phyloP scores from a whole-genome alignment of 1,284 basidiomycete genomes.

The Stereum hirsutum region DNA sequence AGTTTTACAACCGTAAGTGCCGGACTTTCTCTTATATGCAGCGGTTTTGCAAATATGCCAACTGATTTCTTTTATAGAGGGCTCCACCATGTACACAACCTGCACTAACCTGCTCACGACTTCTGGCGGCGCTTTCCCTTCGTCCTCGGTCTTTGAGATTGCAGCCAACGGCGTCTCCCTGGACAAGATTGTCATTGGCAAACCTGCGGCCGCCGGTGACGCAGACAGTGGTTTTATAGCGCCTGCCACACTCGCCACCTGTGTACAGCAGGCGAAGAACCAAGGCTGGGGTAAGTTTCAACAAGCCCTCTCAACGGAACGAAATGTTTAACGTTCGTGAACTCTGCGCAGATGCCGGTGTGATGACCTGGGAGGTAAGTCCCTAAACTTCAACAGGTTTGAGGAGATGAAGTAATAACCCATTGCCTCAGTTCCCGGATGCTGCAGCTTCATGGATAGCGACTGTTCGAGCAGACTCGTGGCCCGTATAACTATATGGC shows the following conservation, averaged over 20 bases:
- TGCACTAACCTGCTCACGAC: constrained; percentile 43
- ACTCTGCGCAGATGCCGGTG: constrained; percentile 35
- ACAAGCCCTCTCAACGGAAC: constrained; percentile 1
- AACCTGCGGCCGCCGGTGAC: constrained; percentile 43
- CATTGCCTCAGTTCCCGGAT: constrained; percentile 32
- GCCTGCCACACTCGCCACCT: constrained; percentile 41
- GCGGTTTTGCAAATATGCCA: constrained; percentile 1
- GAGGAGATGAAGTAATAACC: too few relatives aligned
- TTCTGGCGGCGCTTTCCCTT: constrained; percentile 41
- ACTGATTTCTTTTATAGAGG: constrained; percentile 29
- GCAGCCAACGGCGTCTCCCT: constrained; percentile 41
- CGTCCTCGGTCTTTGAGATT: constrained; percentile 52
- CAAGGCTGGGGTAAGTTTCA: constrained; percentile 44
- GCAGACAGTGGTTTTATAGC: constrained; percentile 52
- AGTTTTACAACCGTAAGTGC: constrained; percentile 58
- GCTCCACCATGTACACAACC: constrained; percentile 45
- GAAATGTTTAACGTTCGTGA: background rate
- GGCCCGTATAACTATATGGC: constrained; percentile 29
- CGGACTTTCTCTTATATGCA: background rate
- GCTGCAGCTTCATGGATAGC: constrained; percentile 40
- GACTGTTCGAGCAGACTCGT: constrained; percentile 31
- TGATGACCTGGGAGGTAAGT: constrained; percentile 38
- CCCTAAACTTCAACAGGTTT: background rate
- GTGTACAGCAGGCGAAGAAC: constrained; percentile 42
- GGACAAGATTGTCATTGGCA: constrained; percentile 50